Evolutionary conservation across 805 yeast genomes (phyloP).

Genomic region (Lachancea thermotolerans): DNA sequence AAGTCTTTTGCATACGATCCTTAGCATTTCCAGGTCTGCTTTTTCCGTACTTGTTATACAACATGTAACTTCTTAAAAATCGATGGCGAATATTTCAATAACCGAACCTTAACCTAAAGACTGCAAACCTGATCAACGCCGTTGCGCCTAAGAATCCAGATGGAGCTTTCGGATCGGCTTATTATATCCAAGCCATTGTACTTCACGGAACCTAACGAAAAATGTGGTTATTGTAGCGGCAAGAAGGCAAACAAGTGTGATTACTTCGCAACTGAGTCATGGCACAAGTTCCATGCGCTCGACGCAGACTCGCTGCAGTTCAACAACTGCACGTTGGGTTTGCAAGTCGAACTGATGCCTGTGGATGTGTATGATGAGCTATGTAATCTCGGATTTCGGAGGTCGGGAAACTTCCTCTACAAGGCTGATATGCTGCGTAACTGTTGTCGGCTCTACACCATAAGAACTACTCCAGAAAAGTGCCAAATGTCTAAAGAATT

Average conservation of each 20-base stretch:
- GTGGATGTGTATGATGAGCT: constrained; percentile 52
- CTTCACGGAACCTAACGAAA: constrained; percentile 31
- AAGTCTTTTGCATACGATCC: not conserved
- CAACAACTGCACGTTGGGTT: constrained; percentile 31
- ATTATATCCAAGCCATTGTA: constrained; percentile 41
- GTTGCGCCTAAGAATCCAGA: not conserved
- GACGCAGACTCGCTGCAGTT: constrained; percentile 10
- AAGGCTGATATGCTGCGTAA: constrained; percentile 61
- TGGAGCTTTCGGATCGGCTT: constrained; percentile 23
- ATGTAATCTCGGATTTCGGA: constrained; percentile 68
- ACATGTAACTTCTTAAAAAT: not conserved
- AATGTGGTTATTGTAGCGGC: constrained; percentile 75
- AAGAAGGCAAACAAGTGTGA: constrained; percentile 36
- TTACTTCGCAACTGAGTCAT: constrained; percentile 36
- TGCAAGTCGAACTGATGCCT: constrained; percentile 40
- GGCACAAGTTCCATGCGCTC: constrained; percentile 17
- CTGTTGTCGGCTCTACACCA: constrained; percentile 77
- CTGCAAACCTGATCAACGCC: not conserved
- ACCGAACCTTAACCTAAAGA: not conserved
- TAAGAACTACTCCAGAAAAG: constrained; percentile 47
- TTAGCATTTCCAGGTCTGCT: not conserved
- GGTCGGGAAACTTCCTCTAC: constrained; percentile 68
- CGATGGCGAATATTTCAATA: not conserved
- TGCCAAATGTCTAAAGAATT: constrained; percentile 58
- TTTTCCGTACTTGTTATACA: not conserved